Base-by-base conservation (phyloP, 2,329 filamentous ascomycete genomes). In the Monilinia fructicola region DNA sequence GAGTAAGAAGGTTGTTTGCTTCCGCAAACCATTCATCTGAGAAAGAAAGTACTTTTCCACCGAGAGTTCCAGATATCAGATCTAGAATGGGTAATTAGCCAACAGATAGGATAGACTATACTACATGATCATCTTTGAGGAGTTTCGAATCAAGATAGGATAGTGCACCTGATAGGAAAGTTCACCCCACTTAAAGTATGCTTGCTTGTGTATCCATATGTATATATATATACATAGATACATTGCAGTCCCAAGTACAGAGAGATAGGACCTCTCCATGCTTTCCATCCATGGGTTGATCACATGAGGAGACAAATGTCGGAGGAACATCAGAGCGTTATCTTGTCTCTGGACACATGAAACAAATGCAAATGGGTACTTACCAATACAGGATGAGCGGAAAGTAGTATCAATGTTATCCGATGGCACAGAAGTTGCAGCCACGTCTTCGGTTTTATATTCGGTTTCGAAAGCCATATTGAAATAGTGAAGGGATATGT, bases 21-120 rank as follows among this genome's bases (percentile, higher is more conserved):
- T 87, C 84, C 54, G 87, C 87, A 74, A 90, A 90, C 85, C 86
- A 90, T 78, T 90, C 80, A 75, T 90, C 85, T 59, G 87, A 90
- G 76, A 84, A 87, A 66, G 81, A 88, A 23, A 90, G 81, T 67
- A 90, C 80, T 76, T 85, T 87, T 67, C 87, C 86, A 69, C 86
- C 87, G 54, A 90, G 77, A 9, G 84, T 79, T 9, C 82, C 82
- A 53, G 86, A 89, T 65, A 88, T 78, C 60, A 90, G 79, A 74
- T 89, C 87, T 89, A 68, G 23, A 46, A n/a, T 58, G 12, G 35
- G 44, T 42, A 50, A 14, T 74, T 38, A 72, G 70, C 4, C 52
- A 31, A 53, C 12, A 6, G 54, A 6, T 46, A 46, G 42, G n/a
- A 12, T 28, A 9, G 12, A 12, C 4, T n/a, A 11, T 54, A 11